Evolutionary conservation across 2,329 filamentous ascomycete species (phyloP), one percentile per base, ranked within the genome.

Genomic region (Pleochaeta shiraiana): DNA sequence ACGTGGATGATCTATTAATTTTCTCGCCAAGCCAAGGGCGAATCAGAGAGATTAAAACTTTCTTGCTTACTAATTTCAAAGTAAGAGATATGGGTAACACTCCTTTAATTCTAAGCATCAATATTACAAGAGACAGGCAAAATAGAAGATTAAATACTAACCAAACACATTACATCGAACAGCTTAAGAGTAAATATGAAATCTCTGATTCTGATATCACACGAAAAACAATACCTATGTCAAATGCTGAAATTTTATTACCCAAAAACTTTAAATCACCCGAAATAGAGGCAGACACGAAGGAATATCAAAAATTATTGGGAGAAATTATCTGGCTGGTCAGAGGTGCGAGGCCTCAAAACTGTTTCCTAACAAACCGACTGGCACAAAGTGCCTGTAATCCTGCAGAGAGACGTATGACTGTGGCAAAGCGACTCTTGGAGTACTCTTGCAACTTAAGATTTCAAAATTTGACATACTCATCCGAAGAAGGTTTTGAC

Each of bases 241-340:
- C 47, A 24, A 53, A 53, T 53, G 7, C 14, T 24, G 9, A 53
- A 9, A 53, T 9, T 53, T 53, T 53, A 24, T 9, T 53, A 9
- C 21, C 47, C 9, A 53, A 53, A 24, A n/a, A 53, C 9, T 43
- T 19, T 9, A 43, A 43, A 43, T 43, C 19, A 9, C 37, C 9
- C 19, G 37, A 11, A 11, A 14, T 30, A 37, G 55, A 60, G 24
- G 30, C 28, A 37, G 34, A 24, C n/a, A 37, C 34, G 11, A 37
- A 60, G 14, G 30, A 60, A 6, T 60, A 34, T 37, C 55, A 60
- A 37, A 21, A 4, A 2, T 28, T 60, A n/a, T 30, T 60, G n/a
- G 55, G 55, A 37, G 28, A 60, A n/a, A 9, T 60, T 34, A 60
- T 34, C n/a, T 60, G 55, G 55, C 24, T 60, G 14, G 55, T 60